These are phyloP conservation scores for Clonostachys byssicola DNA, from an alignment of 2,329 filamentous ascomycete species.

Conservation along the genomic window DNA sequence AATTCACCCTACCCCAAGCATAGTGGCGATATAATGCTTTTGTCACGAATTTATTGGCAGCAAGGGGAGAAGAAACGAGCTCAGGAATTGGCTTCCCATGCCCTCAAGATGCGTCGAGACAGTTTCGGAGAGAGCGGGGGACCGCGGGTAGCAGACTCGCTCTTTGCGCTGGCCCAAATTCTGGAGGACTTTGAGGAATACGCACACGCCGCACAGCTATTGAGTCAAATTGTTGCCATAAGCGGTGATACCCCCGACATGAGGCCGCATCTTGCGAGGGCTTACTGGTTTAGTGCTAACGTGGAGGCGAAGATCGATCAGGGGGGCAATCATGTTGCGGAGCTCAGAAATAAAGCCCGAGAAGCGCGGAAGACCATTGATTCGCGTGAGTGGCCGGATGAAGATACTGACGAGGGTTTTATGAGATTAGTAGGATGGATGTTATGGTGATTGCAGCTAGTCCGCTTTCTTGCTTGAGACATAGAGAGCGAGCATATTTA, in stretches of 20 bases:
- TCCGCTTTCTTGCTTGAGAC: too few relatives aligned
- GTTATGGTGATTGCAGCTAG: too few relatives aligned
- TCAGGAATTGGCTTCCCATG: background rate
- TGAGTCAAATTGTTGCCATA: background rate
- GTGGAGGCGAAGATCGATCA: background rate
- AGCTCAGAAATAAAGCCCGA: background rate
- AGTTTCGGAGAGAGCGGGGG: background rate
- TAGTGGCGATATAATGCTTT: slow-evolving; percentile 1
- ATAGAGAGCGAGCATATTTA: too few relatives aligned
- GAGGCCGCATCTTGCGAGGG: background rate
- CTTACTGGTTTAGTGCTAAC: background rate
- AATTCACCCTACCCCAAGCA: background rate
- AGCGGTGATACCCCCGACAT: background rate
- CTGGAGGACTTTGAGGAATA: background rate
- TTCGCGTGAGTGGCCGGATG: background rate
- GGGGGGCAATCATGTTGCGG: background rate
- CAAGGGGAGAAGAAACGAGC: background rate
- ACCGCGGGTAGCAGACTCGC: background rate
- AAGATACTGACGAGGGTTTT: background rate
- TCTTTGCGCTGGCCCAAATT: background rate
- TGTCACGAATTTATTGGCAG: background rate
- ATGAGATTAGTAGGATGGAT: background rate
- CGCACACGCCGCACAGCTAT: background rate
- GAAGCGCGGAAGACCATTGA: background rate
- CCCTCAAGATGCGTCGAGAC: background rate